Evolutionary conservation across 495 filamentous ascomycete species (phyloP), one percentile per base, ranked within the genome.

Genomic region (Daldinia decipiens): DNA sequence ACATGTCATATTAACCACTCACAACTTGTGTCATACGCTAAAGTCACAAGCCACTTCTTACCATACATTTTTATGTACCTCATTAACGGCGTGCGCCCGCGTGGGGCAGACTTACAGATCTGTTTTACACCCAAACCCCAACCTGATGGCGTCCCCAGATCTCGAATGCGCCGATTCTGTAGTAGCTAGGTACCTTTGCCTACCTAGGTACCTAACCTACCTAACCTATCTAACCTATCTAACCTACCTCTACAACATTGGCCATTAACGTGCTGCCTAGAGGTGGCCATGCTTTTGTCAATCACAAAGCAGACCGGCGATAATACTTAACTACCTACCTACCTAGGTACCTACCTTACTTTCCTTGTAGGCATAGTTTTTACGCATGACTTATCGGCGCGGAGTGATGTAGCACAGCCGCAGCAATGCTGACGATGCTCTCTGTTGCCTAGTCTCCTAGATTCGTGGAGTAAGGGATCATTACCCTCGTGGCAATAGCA

Each of bases 41-140:
- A 69, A 75, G 73, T 77, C 75, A 77, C 72, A 68, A 73, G 75
- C 72, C 73, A 62, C 57, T 61, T 15, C 17, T n/a, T 9, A 56
- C 53, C 27, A 32, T 21, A 31, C 15, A 53, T 31, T 26, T 27
- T 24, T 39, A 52, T 51, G 62, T 62, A 67, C 27, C 60, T 62
- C 61, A 72, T 65, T 61, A 65, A 72, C 32, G 34, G 70, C 61
- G 65, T 61, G 61, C 15, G 57, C 34, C 45, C 24, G 24, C 24
- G 63, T 53, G 63, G 63, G 52, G 59, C 45, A 26, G 50, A 50
- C 7, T 60, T 57, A 24, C 56, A 54, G 59, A 62, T 68, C 65
- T 40, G 21, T 31, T 62, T 62, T 60, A 43, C 56, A 65, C 56
- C 55, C 47, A 60, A 72, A 56, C 34, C 61, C 56, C 67, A 73